Evolutionary conservation across 2,329 filamentous ascomycete genomes (phyloP).

Genomic region (Colletotrichum plurivorum): DNA sequence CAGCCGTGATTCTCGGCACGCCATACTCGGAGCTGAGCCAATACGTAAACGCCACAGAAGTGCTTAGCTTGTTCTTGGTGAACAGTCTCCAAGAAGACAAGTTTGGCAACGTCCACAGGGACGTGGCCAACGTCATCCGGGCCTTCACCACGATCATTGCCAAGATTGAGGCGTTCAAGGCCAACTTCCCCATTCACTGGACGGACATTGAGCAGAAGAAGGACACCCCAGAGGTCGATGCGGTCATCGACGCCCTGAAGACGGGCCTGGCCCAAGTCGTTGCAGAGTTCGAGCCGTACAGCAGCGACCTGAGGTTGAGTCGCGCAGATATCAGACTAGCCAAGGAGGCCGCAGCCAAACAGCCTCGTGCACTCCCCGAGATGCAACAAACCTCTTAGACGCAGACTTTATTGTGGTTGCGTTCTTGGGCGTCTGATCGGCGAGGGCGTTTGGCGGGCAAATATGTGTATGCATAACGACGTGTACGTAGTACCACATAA

Average conservation of each 20-base stretch:
- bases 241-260: slow-evolving; percentile 76
- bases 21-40: slow-evolving; percentile 79
- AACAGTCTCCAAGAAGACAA: slow-evolving; percentile 84
- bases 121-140: slow-evolving; percentile 81
- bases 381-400: slow-evolving; percentile 47
- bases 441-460: slow-evolving; percentile 26
- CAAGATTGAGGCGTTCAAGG: slow-evolving; percentile 78
- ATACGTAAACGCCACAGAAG: slow-evolving; percentile 80
- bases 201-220: slow-evolving; percentile 76
- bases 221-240: slow-evolving; percentile 77
- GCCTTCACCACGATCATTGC: slow-evolving; percentile 78
- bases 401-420: slow-evolving; percentile 4
- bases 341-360: slow-evolving; percentile 70
- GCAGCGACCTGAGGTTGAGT: slow-evolving; percentile 77
- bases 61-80: slow-evolving; percentile 78
- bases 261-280: slow-evolving; percentile 76
- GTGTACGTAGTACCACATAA: slow-evolving; percentile 26
- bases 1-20: slow-evolving; percentile 78
- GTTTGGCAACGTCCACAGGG: slow-evolving; percentile 87
- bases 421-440: slow-evolving; percentile 1
- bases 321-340: slow-evolving; percentile 81
- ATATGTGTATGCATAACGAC: slow-evolving; percentile 31
- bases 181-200: slow-evolving; percentile 77
- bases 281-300: slow-evolving; percentile 80
- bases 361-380: slow-evolving; percentile 42